These are phyloP conservation scores for Clavariopsis aquatica DNA, from an alignment of 495 filamentous ascomycete genomes.

Conservation along the genomic window DNA sequence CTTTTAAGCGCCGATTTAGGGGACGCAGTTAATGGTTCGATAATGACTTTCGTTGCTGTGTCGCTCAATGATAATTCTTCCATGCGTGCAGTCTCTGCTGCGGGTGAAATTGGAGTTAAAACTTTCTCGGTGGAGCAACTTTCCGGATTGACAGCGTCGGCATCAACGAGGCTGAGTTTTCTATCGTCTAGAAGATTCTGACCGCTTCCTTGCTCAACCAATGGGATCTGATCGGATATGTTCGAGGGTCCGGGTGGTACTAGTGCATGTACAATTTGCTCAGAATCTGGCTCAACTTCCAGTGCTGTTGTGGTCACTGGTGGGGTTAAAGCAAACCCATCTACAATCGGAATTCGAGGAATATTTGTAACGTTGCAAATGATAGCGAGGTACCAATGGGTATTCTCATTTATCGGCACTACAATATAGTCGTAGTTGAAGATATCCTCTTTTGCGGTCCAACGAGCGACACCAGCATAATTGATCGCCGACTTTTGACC, in stretches of 20 bases:
- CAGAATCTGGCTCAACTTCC: background rate
- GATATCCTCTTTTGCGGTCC: conserved; percentile 85
- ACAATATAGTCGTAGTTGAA: conserved; percentile 86
- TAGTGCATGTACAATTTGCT: background rate
- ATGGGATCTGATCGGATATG: background rate
- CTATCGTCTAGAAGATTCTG: background rate
- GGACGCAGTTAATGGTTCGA: background rate
- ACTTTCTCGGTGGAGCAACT: background rate
- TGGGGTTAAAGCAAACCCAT: background rate
- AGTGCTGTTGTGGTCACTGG: background rate
- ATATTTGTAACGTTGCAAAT: conserved; percentile 81
- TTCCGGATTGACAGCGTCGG: background rate
- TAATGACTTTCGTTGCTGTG: background rate
- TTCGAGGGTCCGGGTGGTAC: background rate
- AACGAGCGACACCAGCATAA: conserved; percentile 78
- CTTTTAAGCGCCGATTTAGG: background rate
- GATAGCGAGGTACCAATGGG: conserved; percentile 94
- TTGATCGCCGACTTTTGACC: conserved; percentile 63
- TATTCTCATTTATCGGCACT: conserved; percentile 81
- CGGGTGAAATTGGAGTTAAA: background rate
- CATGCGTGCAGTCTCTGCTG: conserved; percentile 9
- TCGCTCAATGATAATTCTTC: conserved; percentile 5
- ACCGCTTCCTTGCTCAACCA: background rate
- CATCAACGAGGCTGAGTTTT: conserved; percentile 2
- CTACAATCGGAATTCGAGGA: conserved; percentile 29